Conservation (phyloP, 2,329 filamentous ascomycete genomes). For the Myriosclerotinia curreyana region DNA sequence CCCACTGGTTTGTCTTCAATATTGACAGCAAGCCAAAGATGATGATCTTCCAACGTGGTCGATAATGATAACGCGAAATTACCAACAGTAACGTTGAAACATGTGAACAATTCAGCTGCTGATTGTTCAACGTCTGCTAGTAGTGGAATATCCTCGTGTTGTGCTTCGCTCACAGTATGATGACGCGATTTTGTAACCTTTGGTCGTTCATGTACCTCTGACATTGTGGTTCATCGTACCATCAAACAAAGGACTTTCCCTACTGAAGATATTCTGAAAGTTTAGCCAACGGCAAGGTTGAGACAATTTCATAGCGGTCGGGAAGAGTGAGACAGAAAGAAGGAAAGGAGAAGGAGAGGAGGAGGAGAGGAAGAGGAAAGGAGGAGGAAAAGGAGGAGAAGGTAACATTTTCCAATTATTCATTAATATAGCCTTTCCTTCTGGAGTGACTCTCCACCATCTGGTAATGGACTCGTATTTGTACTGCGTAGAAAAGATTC, state of each 20-base stretch:
- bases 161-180: slow-evolving; percentile 19
- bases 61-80: slow-evolving; percentile 28
- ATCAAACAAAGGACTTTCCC: slow-evolving; percentile 3
- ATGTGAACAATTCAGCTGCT: slow-evolving; percentile 34
- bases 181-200: not conserved
- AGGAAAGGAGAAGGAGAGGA: not conserved
- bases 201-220: slow-evolving; percentile 19
- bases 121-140: slow-evolving; percentile 37
- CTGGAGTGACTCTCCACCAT: too few relatives aligned
- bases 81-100: slow-evolving; percentile 31
- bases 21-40: slow-evolving; percentile 37
- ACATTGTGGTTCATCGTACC: slow-evolving; percentile 16
- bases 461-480: too few relatives aligned
- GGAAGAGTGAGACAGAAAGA: slow-evolving; percentile 18
- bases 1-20: slow-evolving; percentile 35
- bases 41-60: slow-evolving; percentile 30
- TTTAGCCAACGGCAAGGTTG: slow-evolving; percentile 13
- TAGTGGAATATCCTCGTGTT: slow-evolving; percentile 33
- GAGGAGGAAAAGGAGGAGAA: too few relatives aligned
- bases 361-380: too few relatives aligned
- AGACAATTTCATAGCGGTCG: slow-evolving; percentile 8
- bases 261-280: slow-evolving; percentile 4
- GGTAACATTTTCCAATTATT: too few relatives aligned
- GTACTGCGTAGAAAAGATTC: too few relatives aligned
- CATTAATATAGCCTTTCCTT: too few relatives aligned